phyloP scores from a whole-genome alignment of 2,329 filamentous ascomycete genomes.

The Juglanconis juglandina region DNA sequence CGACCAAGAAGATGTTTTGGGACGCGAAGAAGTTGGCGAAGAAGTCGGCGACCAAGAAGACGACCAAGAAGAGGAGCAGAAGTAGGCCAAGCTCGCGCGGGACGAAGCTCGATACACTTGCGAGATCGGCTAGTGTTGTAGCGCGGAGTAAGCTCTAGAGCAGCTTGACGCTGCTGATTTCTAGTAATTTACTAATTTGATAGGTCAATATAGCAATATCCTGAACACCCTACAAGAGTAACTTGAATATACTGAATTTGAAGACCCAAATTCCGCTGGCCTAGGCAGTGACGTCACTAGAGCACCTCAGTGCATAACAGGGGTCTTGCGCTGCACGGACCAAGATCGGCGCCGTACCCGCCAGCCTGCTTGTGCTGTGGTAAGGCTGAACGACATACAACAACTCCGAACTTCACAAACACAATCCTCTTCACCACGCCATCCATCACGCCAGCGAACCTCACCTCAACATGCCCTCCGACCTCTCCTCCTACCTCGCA shows the following conservation, averaged over 20 bases:
- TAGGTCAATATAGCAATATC: too few species aligned
- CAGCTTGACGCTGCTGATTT: background rate
- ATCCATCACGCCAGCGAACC: background rate
- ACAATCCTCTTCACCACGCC: background rate
- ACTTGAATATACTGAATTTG: too few species aligned
- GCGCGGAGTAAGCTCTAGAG: background rate
- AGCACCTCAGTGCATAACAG: too few species aligned
- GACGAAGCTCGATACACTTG: too few species aligned
- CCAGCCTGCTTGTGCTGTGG: background rate
- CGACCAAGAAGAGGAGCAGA: background rate
- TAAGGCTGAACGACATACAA: background rate
- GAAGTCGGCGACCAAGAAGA: background rate
- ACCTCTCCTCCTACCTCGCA: constrained; percentile 81
- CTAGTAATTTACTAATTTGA: background rate
- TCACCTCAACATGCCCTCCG: constrained; percentile 44
- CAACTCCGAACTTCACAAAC: background rate
- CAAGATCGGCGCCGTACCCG: background rate
- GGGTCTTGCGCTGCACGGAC: too few species aligned
- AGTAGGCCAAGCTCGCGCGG: too few species aligned
- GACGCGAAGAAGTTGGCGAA: background rate
- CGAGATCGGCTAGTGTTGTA: too few species aligned
- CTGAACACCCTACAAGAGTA: too few species aligned
- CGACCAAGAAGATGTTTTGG: background rate
- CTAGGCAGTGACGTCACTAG: too few species aligned
- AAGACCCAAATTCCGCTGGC: too few species aligned